phyloP scores from a whole-genome alignment of 208 protist species.

The Porcisia hertigi region DNA sequence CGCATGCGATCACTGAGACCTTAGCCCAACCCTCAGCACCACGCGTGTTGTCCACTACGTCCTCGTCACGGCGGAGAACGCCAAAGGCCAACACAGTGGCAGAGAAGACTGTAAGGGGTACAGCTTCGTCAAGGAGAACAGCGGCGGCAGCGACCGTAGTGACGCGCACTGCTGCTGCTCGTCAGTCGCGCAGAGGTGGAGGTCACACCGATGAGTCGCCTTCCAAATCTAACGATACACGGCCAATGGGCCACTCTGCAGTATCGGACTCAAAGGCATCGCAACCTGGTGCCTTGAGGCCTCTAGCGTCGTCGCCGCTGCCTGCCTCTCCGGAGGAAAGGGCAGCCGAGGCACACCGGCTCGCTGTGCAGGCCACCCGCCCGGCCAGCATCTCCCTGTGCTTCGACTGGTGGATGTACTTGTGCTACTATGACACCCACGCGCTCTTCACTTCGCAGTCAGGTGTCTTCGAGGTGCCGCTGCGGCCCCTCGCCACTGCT shows the following conservation, averaged over 20 bases:
- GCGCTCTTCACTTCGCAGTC: conserved; percentile 30
- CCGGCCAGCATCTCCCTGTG: conserved; percentile 19
- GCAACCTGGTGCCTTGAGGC: background rate
- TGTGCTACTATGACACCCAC: conserved; percentile 30
- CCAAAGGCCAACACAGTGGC: background rate
- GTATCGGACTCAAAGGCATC: background rate
- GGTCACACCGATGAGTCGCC: background rate
- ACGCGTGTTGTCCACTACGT: background rate
- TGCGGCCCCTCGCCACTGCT: conserved; percentile 28
- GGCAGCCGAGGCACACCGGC: conserved; percentile 15
- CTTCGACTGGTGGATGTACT: conserved; percentile 35
- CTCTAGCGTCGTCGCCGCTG: background rate
- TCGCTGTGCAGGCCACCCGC: conserved; percentile 1
- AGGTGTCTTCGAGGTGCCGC: conserved; percentile 18
- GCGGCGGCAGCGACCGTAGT: background rate
- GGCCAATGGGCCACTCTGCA: background rate
- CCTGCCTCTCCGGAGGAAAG: conserved; percentile 1
- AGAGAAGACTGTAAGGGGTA: background rate
- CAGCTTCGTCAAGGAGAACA: background rate
- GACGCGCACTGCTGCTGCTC: background rate
- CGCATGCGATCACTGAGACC: background rate
- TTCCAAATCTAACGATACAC: background rate
- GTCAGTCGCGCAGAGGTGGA: background rate
- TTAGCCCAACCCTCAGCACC: background rate
- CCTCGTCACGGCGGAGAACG: background rate